Evolutionary conservation across 768 basidiomycete species (phyloP), one percentile per base, ranked within the genome.

Genomic region (Collybia sp.): DNA sequence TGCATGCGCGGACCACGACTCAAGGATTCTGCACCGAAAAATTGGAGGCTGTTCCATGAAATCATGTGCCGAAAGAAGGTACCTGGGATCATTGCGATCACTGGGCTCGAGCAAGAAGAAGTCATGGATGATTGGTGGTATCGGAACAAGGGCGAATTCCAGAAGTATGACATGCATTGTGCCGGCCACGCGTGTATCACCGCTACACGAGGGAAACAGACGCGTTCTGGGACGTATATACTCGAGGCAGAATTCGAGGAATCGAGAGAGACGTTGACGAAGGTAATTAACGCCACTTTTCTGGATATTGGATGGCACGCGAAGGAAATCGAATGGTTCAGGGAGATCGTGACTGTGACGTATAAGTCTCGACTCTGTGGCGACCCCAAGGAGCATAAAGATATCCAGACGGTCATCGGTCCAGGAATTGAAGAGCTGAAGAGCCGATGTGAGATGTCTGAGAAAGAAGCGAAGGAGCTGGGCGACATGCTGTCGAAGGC

Each of bases 1-100:
- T 64, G 65, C 37, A 65, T 71, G 51, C 65, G 66, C 5, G 68
- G 63, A n/a, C 63, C 71, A 12, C 58, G 69, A 47, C 59, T 71
- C 45, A 58, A 56, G 41, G 58, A 62, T 17, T 53, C 61, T 2
- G 47, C 63, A 25, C 56, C 62, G 36, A 59, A 62, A 35, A 75
- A 72, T 41, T 74, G 71, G 58, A 55, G 57, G 30, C 49, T 71
- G 25, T 69, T 72, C 49, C 13, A 50, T 42, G 59, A 68, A 10
- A 60, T 67, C 13, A 63, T 74, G n/a, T 72, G 69, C 44, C 58
- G 56, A 31, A 51, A 54, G 38, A 51, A 59, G 35, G 72, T 74
- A 15, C 72, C 72, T 3, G 63, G 67, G 16, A 55, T 66, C 2
- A 44, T 74, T 16, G 65, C 58, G 1, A 43, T 73, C 12, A 72